These are phyloP conservation scores for Bidens hawaiensis DNA, from an alignment of 140 eudicot species.

Conservation along the genomic window DNA sequence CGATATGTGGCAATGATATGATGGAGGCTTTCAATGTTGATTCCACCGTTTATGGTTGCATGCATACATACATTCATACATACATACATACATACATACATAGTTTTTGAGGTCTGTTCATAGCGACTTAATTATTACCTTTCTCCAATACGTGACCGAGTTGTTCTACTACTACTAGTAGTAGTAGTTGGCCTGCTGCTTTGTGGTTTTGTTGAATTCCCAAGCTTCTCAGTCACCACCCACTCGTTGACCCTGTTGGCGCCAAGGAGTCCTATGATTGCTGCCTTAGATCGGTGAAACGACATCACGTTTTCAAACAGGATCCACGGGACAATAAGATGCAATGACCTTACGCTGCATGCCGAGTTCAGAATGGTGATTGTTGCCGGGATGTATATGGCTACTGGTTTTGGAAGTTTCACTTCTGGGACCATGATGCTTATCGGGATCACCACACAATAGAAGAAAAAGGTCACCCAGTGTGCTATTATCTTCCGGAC, in stretches of 20 bases:
- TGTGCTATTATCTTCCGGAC: conserved; percentile 82
- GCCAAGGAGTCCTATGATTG: conserved; percentile 69
- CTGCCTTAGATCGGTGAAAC: no score
- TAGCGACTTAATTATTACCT: no score
- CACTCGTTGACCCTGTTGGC: conserved; percentile 72
- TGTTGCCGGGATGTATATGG: conserved; percentile 60
- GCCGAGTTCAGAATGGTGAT: conserved; percentile 64
- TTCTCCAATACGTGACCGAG: conserved; percentile 44
- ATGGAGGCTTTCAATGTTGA: no score
- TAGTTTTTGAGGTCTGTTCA: no score
- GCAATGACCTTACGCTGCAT: conserved; percentile 62
- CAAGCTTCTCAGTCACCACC: no score
- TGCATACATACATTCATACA: no score
- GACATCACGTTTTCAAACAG: no score
- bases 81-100: no score
- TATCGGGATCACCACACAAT: conserved; percentile 64
- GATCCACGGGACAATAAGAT: conserved; percentile 76
- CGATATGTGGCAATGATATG: no score
- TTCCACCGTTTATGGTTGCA: no score
- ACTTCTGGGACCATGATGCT: conserved; percentile 68
- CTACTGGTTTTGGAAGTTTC: conserved; percentile 58
- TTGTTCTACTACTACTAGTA: no score
- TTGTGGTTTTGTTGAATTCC: conserved; percentile 47
- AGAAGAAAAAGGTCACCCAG: conserved; percentile 74
- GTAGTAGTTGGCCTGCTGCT: conserved; percentile 23